Evolutionary conservation across 1,284 basidiomycete genomes (phyloP).

Genomic region (Tilletia horrida): DNA sequence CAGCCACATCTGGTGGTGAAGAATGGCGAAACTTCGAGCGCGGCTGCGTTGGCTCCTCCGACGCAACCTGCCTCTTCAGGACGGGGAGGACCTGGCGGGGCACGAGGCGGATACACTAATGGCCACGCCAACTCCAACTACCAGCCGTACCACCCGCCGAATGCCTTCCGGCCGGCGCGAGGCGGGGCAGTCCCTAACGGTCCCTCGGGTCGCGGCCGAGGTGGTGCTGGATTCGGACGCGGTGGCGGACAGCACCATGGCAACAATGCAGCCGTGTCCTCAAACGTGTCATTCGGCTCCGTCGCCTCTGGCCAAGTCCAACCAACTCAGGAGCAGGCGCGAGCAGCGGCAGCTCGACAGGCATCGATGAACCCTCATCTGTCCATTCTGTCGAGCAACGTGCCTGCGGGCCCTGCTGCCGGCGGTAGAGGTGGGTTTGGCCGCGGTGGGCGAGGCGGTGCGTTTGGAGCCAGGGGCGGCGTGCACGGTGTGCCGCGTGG

Average conservation of each 20-base stretch:
- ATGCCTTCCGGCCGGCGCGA: not conserved
- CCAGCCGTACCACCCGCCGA: constrained; percentile 5
- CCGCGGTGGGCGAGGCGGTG: too few species aligned
- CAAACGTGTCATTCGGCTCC: not conserved
- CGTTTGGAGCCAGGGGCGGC: too few species aligned
- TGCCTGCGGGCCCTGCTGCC: too few species aligned
- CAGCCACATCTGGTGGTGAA: constrained; percentile 43
- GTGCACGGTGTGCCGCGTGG: not conserved
- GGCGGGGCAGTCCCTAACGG: not conserved
- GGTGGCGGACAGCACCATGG: not conserved
- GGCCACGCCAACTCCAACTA: not conserved
- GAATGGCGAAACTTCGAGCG: not conserved
- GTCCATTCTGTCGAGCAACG: not conserved
- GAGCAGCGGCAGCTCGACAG: not conserved
- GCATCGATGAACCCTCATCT: constrained; percentile 6
- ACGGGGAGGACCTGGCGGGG: not conserved
- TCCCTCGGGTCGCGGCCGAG: constrained; percentile 1
- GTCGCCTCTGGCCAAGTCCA: not conserved
- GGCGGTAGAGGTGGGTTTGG: too few species aligned
- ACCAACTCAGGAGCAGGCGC: not conserved
- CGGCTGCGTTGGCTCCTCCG: not conserved
- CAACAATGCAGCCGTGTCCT: not conserved
- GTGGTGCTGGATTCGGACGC: constrained; percentile 2
- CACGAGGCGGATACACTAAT: not conserved
- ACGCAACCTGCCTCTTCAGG: not conserved